Evolutionary conservation across 1,139 yeast genomes (phyloP), one percentile per base, ranked within the genome.

Genomic region (Pichia kudriavzevii): DNA sequence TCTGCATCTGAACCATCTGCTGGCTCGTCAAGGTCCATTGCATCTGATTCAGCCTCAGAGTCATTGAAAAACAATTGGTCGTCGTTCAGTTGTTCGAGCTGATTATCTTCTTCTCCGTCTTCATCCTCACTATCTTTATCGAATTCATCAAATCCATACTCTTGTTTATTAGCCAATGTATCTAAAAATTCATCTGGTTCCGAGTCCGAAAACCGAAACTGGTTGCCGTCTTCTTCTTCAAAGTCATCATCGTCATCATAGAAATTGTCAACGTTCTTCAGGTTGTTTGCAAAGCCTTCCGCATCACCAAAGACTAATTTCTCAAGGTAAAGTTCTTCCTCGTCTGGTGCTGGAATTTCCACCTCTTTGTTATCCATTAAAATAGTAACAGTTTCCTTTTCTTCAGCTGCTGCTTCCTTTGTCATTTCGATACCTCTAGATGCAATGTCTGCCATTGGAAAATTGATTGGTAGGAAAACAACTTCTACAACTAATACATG

Each of bases 221-320:
- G 32, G 20, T 39, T 41, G 1, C 15, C 31, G 8, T 36, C 38
- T 8, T 35, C 40, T 2, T 51, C 52, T 12, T 48, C 52, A 19
- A 24, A 31, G 3, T 56, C 64, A 11, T 58, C 67, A 17, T 65
- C 69, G 7, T 70, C 66, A 45, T 67, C 67, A 44, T 66, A 68
- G 32, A 78, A 64, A 44, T 72, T 69, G 46, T 75, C 84, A 30
- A 73, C 60, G 43, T 72, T 72, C 45, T 67, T 71, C 53, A 83
- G 64, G 43, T 77, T 81, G 30, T 63, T 56, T 44, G 80, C 87
- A 56, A 88, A 87, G 20, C 91, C 93, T 28, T 77, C 78, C 2
- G 69, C 52, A 55, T 91, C 97, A 15, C 98, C 97, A 60, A 93
- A 91, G 5, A 93, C 95, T 14, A 84, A 66, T 55, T 75, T 82